A percentile compares a stretch with the other conserved stretches of the same genome.
phyloP scores from a whole-genome alignment of 2,329 filamentous ascomycete species.

The Aspergillus bombycis region DNA sequence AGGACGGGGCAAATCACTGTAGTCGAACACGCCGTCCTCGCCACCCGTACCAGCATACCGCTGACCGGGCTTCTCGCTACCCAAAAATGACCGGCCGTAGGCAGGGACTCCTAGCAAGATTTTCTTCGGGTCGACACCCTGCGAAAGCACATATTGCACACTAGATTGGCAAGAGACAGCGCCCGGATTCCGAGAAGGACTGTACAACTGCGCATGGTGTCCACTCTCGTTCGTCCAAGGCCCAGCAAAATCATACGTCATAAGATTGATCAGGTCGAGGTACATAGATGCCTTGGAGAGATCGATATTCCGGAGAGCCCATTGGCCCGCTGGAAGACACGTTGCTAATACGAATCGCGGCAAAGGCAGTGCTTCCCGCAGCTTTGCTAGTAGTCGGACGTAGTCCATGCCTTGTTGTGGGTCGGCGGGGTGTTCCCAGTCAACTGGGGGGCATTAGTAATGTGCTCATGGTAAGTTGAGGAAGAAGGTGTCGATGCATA shows the following conservation, averaged over 20 bases:
- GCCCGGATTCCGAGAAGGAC: conserved; percentile 47
- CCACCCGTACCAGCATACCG: conserved; percentile 56
- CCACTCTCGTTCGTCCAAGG: conserved; percentile 69
- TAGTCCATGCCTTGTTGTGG: conserved; percentile 70
- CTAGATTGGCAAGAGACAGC: conserved; percentile 65
- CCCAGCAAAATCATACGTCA: conserved; percentile 79
- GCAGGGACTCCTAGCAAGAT: conserved; percentile 75
- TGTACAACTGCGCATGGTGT: conserved; percentile 76
- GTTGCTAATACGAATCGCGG: conserved; percentile 72
- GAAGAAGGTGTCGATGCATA: conserved; percentile 44
- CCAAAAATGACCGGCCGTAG: conserved; percentile 75
- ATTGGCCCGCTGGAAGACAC: conserved; percentile 69
- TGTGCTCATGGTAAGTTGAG: not conserved
- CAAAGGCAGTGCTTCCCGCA: conserved; percentile 69
- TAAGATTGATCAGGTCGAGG: conserved; percentile 76
- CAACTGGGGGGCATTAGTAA: conserved; percentile 56
- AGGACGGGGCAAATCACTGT: conserved; percentile 66
- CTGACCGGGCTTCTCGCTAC: conserved; percentile 67
- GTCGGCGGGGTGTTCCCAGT: conserved; percentile 77
- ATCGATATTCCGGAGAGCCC: conserved; percentile 71
- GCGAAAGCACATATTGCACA: conserved; percentile 66
- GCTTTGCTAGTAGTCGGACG: conserved; percentile 65
- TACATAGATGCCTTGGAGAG: conserved; percentile 64
- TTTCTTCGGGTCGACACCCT: conserved; percentile 70
- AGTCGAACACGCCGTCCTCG: conserved; percentile 74